These are phyloP conservation scores for Oenanthe javanica DNA, from an alignment of 140 eudicot genomes.

Conservation along the genomic window DNA sequence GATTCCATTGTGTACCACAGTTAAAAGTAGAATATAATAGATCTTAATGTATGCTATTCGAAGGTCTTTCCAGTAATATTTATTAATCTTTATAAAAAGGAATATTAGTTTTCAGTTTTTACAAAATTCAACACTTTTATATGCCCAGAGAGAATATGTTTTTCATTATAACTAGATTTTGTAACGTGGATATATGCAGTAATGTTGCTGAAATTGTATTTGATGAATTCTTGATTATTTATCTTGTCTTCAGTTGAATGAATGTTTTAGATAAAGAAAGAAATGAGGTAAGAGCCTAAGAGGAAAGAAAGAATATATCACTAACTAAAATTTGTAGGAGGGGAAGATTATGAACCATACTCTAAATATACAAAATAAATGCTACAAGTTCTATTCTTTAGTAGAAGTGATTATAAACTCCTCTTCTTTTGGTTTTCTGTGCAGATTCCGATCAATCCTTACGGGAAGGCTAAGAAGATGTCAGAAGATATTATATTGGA, in stretches of 20 bases:
- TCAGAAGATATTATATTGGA: conserved; percentile 84
- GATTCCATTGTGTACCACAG: not conserved
- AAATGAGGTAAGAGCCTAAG: not conserved
- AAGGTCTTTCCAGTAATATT: conserved; percentile 7
- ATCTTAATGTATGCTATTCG: not conserved
- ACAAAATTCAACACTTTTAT: not conserved
- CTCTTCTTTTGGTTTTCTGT: conserved; percentile 10
- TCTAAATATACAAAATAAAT: not conserved
- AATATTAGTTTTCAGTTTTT: not conserved
- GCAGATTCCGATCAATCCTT: conserved; percentile 78
- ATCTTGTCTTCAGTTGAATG: not conserved
- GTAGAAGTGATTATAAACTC: not conserved
- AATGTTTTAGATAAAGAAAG: not conserved
- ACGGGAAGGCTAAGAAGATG: conserved; percentile 94
- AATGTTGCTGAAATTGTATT: not conserved
- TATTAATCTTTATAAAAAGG: not conserved
- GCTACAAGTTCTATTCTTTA: not conserved
- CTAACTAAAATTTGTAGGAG: not conserved
- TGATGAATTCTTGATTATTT: not conserved
- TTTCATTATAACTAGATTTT: not conserved
- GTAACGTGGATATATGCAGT: not conserved
- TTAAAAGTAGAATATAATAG: not conserved
- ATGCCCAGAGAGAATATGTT: not conserved
- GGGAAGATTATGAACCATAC: not conserved
- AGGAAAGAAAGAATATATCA: not conserved